Percentiles rank a stretch among this genome's conserved stretches.
phyloP scores from a whole-genome alignment of 768 basidiomycete genomes.

The Suillus paluster region DNA sequence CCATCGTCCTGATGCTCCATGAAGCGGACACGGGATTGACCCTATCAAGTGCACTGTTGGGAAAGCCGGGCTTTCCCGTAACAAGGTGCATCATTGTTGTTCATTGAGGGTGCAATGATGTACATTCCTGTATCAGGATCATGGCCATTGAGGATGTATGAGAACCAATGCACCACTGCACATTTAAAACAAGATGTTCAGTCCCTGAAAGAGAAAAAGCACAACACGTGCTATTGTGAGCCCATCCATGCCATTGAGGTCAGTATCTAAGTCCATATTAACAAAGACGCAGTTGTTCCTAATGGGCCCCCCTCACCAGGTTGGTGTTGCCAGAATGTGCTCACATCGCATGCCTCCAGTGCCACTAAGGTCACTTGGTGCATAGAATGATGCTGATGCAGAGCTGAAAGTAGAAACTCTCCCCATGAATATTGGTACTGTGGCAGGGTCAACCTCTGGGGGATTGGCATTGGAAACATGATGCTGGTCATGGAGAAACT shows the following conservation, averaged over 20 bases:
- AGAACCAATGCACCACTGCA: constrained; percentile 33
- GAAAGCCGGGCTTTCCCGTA: no score
- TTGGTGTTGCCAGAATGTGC: constrained; percentile 28
- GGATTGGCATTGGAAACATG: neutral
- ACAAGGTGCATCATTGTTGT: no score
- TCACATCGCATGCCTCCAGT: constrained; percentile 31
- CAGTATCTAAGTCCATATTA: constrained; percentile 11
- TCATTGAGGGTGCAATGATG: constrained; percentile 21
- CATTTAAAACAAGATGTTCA: constrained; percentile 21
- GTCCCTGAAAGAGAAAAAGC: constrained; percentile 27
- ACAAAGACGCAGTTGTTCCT: constrained; percentile 36
- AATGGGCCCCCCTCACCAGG: constrained; percentile 28
- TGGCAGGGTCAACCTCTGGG: constrained; percentile 5
- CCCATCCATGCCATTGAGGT: constrained; percentile 25
- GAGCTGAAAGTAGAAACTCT: neutral
- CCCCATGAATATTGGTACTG: constrained; percentile 14
- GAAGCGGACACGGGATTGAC: no score
- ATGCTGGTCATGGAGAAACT: constrained; percentile 12
- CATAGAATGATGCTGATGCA: constrained; percentile 9
- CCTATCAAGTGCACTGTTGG: no score
- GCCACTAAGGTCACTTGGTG: constrained; percentile 14
- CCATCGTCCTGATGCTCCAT: no score
- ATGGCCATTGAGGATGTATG: constrained; percentile 12
- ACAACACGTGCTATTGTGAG: constrained; percentile 23
- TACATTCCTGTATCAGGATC: constrained; percentile 30